Evolutionary conservation across 768 basidiomycete species (phyloP).

Genomic region (Suillus subluteus): DNA sequence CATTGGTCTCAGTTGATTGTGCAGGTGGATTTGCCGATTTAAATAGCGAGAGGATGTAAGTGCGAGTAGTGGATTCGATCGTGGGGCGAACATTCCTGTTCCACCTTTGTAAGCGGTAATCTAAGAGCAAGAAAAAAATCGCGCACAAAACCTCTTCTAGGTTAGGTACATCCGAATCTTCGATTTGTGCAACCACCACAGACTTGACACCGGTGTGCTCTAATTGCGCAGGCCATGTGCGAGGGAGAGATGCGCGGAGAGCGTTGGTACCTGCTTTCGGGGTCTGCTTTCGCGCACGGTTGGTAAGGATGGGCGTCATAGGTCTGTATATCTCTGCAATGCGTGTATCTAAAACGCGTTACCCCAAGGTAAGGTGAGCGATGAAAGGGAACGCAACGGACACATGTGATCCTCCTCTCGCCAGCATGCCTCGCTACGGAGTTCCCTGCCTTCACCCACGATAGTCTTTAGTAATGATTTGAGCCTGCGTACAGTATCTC

Average conservation of each 20-base stretch:
- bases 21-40: conserved; percentile 23
- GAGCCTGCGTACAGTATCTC: conserved; percentile 24
- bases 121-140: conserved; percentile 7
- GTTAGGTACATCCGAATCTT: conserved; percentile 34
- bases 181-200: conserved; percentile 35
- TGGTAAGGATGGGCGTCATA: conserved; percentile 48
- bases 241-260: conserved; percentile 31
- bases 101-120: conserved; percentile 11
- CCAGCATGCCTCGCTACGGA: conserved; percentile 43
- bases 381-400: conserved; percentile 25
- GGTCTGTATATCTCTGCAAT: conserved; percentile 36
- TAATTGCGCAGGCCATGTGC: conserved; percentile 25
- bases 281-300: conserved; percentile 49
- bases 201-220: conserved; percentile 25
- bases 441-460: conserved; percentile 21
- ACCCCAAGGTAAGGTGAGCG: not conserved
- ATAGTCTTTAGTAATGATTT: conserved; percentile 14
- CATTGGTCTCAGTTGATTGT: conserved; percentile 19
- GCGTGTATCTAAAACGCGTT: conserved; percentile 26
- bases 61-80: conserved; percentile 30
- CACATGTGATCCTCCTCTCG: conserved; percentile 37
- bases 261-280: conserved; percentile 40
- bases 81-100: conserved; percentile 36
- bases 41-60: conserved; percentile 31
- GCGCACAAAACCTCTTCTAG: conserved; percentile 47